These are phyloP conservation scores for Sporothrix mexicana DNA, from an alignment of 2,329 filamentous ascomycete genomes.

Conservation along the genomic window DNA sequence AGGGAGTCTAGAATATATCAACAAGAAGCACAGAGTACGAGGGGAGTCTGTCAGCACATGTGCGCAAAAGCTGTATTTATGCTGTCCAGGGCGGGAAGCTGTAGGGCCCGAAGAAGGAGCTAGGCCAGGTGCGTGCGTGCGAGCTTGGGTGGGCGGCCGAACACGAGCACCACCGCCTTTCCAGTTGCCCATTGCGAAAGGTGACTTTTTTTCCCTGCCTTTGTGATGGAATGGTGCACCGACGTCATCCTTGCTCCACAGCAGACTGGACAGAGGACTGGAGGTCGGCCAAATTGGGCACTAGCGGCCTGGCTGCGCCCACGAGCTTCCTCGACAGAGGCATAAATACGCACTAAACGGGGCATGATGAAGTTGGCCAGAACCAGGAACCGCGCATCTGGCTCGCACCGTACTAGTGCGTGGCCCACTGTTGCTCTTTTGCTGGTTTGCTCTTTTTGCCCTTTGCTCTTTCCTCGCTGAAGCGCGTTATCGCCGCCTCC, in stretches of 20 bases:
- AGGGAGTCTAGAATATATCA: background rate
- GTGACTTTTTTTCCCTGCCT: slow-evolving; percentile 7
- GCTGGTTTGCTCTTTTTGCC: background rate
- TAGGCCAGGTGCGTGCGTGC: slow-evolving; percentile 26
- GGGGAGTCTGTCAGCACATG: slow-evolving; percentile 33
- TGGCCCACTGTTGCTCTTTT: slow-evolving; percentile 8
- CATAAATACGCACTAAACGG: slow-evolving; percentile 26
- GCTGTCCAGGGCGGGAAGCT: background rate
- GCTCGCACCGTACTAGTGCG: slow-evolving; percentile 24
- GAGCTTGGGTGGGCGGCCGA: slow-evolving; percentile 2
- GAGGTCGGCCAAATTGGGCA: slow-evolving; percentile 32
- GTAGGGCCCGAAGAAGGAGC: background rate
- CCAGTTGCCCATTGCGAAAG: background rate
- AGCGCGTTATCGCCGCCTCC: background rate
- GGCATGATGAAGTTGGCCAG: slow-evolving; percentile 22
- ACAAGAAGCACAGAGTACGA: slow-evolving; percentile 13
- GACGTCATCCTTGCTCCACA: slow-evolving; percentile 30
- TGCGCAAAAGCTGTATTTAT: slow-evolving; percentile 29
- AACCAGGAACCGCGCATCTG: slow-evolving; percentile 24
- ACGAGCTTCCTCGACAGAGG: slow-evolving; percentile 3
- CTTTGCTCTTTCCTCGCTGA: background rate
- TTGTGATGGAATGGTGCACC: slow-evolving; percentile 22
- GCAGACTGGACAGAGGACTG: slow-evolving; percentile 21
- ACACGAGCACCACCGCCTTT: background rate
- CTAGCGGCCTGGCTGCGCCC: slow-evolving; percentile 27